A percentile compares a stretch with the other conserved stretches of the same genome.
Conservation (phyloP, 345 rosid genomes). For the Atalantia buxifolia region DNA sequence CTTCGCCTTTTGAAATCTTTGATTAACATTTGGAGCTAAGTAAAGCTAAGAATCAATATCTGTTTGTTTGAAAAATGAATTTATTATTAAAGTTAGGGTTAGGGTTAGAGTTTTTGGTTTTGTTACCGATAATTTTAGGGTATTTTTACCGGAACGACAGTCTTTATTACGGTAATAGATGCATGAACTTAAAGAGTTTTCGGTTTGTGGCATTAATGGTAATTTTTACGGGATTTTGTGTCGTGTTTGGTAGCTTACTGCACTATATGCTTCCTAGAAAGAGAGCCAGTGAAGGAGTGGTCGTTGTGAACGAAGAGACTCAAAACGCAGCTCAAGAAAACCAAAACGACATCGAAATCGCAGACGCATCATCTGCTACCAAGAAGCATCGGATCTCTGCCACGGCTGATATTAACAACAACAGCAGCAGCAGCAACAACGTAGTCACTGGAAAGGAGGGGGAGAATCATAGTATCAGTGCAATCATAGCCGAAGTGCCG, state of each 20-base stretch:
- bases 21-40: not conserved
- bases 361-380: constrained; percentile 32
- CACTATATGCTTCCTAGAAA: constrained; percentile 96
- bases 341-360: not conserved
- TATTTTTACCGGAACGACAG: not conserved
- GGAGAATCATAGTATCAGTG: constrained; percentile 16
- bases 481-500: constrained; percentile 17
- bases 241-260: constrained; percentile 50
- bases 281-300: constrained; percentile 60
- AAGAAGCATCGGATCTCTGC: constrained; percentile 61
- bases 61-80: not conserved
- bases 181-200: not conserved
- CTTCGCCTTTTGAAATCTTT: not conserved
- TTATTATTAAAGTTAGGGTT: constrained; percentile 17
- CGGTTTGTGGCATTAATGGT: constrained; percentile 20
- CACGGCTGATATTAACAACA: constrained; percentile 19
- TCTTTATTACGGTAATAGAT: not conserved
- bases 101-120: constrained; percentile 30
- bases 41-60: not conserved
- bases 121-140: constrained; percentile 27
- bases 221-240: constrained; percentile 40
- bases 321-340: constrained; percentile 21
- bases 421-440: not conserved
- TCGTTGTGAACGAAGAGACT: constrained; percentile 43
- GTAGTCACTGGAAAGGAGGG: constrained; percentile 17